A percentile compares a stretch with the other conserved stretches of the same genome.
Conservation (phyloP, 2,329 filamentous ascomycete species). For the Huntiella abstrusa region DNA sequence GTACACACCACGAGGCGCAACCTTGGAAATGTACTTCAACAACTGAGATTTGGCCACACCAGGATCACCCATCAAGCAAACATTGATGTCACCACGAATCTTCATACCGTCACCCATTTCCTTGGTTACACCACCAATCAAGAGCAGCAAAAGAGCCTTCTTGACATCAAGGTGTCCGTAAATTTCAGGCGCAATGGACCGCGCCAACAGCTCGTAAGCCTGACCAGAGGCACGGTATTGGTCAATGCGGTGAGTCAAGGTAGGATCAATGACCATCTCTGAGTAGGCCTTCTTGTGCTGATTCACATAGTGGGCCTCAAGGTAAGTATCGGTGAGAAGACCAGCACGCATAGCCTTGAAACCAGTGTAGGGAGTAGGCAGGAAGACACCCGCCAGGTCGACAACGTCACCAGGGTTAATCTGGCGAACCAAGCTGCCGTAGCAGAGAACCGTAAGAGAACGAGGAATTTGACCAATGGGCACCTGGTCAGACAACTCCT, state of each 20-base stretch:
- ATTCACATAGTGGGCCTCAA: slow-evolving; percentile 81
- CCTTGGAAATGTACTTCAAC: slow-evolving; percentile 95
- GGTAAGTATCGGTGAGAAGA: slow-evolving; percentile 88
- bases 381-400: slow-evolving; percentile 85
- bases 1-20: slow-evolving; percentile 80
- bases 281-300: slow-evolving; percentile 99
- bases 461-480: slow-evolving; percentile 94
- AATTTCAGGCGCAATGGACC: slow-evolving; percentile 94
- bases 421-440: slow-evolving; percentile 67
- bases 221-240: slow-evolving; percentile 70
- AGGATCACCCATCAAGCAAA: slow-evolving; percentile 97
- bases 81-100: slow-evolving; percentile 96
- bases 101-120: slow-evolving; percentile 97
- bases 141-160: slow-evolving; percentile 83
- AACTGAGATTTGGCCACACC: slow-evolving; percentile 98
- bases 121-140: slow-evolving; percentile 92
- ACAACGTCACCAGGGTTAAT: slow-evolving; percentile 89
- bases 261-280: slow-evolving; percentile 67
- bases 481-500: slow-evolving; percentile 98
- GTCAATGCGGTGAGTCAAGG: slow-evolving; percentile 66
- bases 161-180: slow-evolving; percentile 94
- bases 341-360: slow-evolving; percentile 95
- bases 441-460: slow-evolving; percentile 73
- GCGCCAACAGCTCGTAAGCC: slow-evolving; percentile 86
- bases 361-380: slow-evolving; percentile 95